Base-by-base conservation (phyloP, 345 rosid genomes). In the Salix suchowensis region DNA sequence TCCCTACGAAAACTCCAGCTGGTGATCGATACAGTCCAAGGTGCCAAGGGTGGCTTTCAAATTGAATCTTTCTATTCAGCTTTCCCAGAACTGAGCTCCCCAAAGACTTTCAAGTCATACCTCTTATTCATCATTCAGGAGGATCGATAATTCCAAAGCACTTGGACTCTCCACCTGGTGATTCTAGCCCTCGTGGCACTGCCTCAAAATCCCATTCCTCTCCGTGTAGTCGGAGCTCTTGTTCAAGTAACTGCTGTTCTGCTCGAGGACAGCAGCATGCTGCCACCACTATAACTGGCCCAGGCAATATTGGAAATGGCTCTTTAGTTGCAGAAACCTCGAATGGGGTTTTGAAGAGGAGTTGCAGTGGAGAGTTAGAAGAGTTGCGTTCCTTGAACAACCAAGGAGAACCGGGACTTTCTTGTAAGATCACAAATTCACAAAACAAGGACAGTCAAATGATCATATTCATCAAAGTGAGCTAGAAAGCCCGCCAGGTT, bases 21-120 rank as follows among this genome's bases (percentile, higher is more conserved):
- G 21, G 98, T 96, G 72, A 92, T 96, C 8, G 90, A 96, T 78
- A 86, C 98, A 2, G 99, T 96, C 70, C 94, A 92, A 84, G 99
- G 99, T 72, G 89, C 89, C 13, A 86, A 93, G 81, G 92, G 96
- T 46, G 65, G 95, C 62, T 83, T 95, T 83, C 94, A 87, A 75
- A 87, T 93, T 5, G 93, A 88, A 36, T 90, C 98, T 30, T 93
- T 95, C 86, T 93, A 93, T 55, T 74, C 88, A 78, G 85, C 89
- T 82, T 95, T 95, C 88, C 98, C 97, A 5, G 97, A 88, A 70
- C 81, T 91, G 80, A 90, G 77, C 86, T 88, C 91, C 72, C 89
- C 95, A 32, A 86, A 84, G n/a, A 40, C 19, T 78, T 81, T 79
- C 92, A 18, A 85, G 85, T 39, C 85, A 34, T 74, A 87, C 18